phyloP scores from a whole-genome alignment of 2,329 filamentous ascomycete species.

The Pseudonectria buxi region DNA sequence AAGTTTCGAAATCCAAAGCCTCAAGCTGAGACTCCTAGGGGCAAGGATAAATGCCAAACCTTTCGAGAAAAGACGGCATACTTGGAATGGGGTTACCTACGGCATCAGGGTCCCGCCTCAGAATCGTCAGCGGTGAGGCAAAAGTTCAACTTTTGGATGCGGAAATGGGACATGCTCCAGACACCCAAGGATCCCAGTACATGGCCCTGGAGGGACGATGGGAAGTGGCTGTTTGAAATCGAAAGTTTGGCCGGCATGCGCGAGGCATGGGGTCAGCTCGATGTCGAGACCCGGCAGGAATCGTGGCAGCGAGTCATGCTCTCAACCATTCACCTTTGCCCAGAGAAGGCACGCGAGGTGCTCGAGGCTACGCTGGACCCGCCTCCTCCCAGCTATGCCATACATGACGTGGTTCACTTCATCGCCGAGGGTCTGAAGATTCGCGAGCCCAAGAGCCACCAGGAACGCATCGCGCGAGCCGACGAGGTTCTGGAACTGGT shows the following conservation, averaged over 20 bases:
- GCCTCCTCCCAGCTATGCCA: slow-evolving; percentile 30
- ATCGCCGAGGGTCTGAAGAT: slow-evolving; percentile 19
- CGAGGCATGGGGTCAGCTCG: slow-evolving; percentile 25
- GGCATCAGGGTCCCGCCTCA: slow-evolving; percentile 18
- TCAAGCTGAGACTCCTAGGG: no score
- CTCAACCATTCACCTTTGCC: slow-evolving; percentile 27
- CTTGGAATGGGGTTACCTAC: slow-evolving; percentile 27
- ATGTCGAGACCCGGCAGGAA: slow-evolving; percentile 16
- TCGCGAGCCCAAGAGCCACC: slow-evolving; percentile 7
- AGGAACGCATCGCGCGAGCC: slow-evolving; percentile 19
- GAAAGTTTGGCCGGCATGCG: slow-evolving; percentile 25
- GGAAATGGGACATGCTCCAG: slow-evolving; percentile 17
- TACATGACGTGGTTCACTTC: slow-evolving; percentile 30
- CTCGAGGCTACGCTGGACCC: slow-evolving; percentile 33
- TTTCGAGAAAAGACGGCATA: slow-evolving; percentile 6
- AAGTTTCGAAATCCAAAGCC: no score
- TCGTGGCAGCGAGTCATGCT: slow-evolving; percentile 31
- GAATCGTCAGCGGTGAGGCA: slow-evolving; percentile 16
- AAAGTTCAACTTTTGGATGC: slow-evolving; percentile 26
- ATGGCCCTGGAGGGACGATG: slow-evolving; percentile 21
- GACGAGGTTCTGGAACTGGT: slow-evolving; percentile 25
- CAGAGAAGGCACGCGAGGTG: slow-evolving; percentile 25
- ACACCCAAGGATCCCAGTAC: slow-evolving; percentile 9
- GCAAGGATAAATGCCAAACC: background rate
- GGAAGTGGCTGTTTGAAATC: slow-evolving; percentile 25